Evolutionary conservation across 768 basidiomycete species (phyloP), one percentile per base, ranked within the genome.

Genomic region (Amyloporia xantha): DNA sequence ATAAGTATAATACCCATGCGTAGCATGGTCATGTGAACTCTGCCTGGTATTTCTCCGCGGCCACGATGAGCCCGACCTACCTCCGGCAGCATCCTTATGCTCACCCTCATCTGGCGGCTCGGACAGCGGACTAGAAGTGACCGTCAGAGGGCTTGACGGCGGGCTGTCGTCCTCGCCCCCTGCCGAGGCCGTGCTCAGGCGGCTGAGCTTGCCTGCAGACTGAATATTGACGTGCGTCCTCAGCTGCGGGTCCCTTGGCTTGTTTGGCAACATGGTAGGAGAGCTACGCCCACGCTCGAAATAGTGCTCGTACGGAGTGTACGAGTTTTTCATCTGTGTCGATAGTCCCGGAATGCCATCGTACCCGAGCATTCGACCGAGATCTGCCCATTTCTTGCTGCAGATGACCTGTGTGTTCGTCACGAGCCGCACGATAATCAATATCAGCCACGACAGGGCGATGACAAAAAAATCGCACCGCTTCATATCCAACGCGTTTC

Each of bases 221-320:
- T 33, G 30, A 33, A 33, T 33, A 15, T 33, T 33, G 7, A 15
- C 15, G 58, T 79, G 78, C 27, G 76, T 82, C 66, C 77, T 83
- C 47, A 78, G 66, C 39, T 76, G 77, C 54, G 76, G 63, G 49
- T 72, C 67, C 7, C 75, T 71, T 48, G 70, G 71, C 49, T 72
- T 67, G 42, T 55, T 56, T 33, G 67, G 63, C 13, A 73, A 72
- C 45, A 75, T 54, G 11, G 65, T 61, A 19, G 84, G 79, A 25
- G 82, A 82, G 58, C 78, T 83, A 51, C 81, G 78, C 39, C 82
- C 87, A 42, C 82, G 78, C 41, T 84, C 79, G 49, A 81, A 84
- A 64, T 91, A 97, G 59, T 89, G 81, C 60, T 98, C 95, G 60
- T 91, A 99, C 17, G 96, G 96, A 50, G 76, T 77, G 66, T 95